A percentile compares a stretch with the other conserved stretches of the same genome.
phyloP scores from a whole-genome alignment of 2,329 filamentous ascomycete genomes.

The Exophiala dermatitidis region DNA sequence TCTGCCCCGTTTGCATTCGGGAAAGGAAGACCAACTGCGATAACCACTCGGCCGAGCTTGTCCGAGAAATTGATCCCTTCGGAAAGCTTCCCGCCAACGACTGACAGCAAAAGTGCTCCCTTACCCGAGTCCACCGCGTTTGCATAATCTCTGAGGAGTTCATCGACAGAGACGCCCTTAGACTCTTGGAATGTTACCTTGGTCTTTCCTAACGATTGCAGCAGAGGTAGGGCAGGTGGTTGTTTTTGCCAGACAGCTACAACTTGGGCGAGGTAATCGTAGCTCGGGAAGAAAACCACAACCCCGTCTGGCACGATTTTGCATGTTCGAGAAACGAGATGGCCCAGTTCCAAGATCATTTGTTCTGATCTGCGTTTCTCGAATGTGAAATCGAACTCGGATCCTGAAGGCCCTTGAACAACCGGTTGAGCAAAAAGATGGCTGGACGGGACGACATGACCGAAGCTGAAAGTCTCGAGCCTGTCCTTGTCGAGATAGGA shows the following conservation, averaged over 20 bases:
- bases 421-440: slow-evolving; percentile 77
- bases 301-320: slow-evolving; percentile 75
- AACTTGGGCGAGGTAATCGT: slow-evolving; percentile 77
- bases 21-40: slow-evolving; percentile 88
- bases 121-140: slow-evolving; percentile 54
- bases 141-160: slow-evolving; percentile 66
- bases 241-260: slow-evolving; percentile 53
- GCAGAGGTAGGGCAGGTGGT: slow-evolving; percentile 14
- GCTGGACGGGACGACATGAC: slow-evolving; percentile 78
- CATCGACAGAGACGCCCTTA: slow-evolving; percentile 50
- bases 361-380: slow-evolving; percentile 61
- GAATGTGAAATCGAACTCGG: slow-evolving; percentile 79
- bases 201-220: slow-evolving; percentile 31
- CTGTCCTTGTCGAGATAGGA: slow-evolving; percentile 58
- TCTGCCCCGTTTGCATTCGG: slow-evolving; percentile 83
- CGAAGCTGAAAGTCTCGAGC: slow-evolving; percentile 79
- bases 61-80: slow-evolving; percentile 99
- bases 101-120: slow-evolving; percentile 77
- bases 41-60: slow-evolving; percentile 74
- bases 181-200: slow-evolving; percentile 57
- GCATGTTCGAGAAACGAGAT: slow-evolving; percentile 64
- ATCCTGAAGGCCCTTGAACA: slow-evolving; percentile 40
- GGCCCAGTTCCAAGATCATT: slow-evolving; percentile 68
- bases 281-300: slow-evolving; percentile 93
- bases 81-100: slow-evolving; percentile 89